These are phyloP conservation scores for Cyclostephanos invisitatus DNA, from an alignment of 108 stramenopile species.

Conservation along the genomic window DNA sequence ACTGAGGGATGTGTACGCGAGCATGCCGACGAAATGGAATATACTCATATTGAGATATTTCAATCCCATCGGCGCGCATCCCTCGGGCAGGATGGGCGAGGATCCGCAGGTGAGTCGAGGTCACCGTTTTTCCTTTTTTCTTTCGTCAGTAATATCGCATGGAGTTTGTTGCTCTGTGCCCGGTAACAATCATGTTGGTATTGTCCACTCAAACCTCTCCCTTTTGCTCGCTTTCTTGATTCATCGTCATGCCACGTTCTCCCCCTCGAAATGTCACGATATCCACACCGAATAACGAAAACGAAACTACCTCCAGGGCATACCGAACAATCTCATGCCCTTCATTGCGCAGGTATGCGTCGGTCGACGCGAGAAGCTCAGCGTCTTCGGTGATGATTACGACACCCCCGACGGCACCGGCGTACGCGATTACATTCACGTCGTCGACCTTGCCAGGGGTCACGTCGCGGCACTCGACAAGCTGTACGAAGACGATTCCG, in stretches of 20 bases:
- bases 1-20: constrained; percentile 86
- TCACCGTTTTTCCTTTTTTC: too few species aligned
- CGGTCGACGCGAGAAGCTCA: constrained; percentile 90
- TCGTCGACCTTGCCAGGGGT: constrained; percentile 97
- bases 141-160: too few species aligned
- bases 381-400: constrained; percentile 97
- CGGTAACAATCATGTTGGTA: too few species aligned
- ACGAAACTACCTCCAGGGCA: constrained; percentile 24
- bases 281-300: too few species aligned
- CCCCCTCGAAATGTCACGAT: too few species aligned
- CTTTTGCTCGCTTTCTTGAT: too few species aligned
- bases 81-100: constrained; percentile 95
- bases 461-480: constrained; percentile 94
- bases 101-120: constrained; percentile 87
- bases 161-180: too few species aligned
- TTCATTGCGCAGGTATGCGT: constrained; percentile 93
- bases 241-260: too few species aligned
- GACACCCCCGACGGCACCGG: constrained; percentile 98
- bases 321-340: constrained; percentile 97
- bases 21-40: constrained; percentile 61
- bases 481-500: constrained; percentile 57
- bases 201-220: too few species aligned
- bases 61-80: constrained; percentile 99
- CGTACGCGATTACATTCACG: constrained; percentile 99
- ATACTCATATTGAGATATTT: constrained; percentile 95